Conservation (phyloP, 176 grass and related monocot species). For the Musa schizocarpa region DNA sequence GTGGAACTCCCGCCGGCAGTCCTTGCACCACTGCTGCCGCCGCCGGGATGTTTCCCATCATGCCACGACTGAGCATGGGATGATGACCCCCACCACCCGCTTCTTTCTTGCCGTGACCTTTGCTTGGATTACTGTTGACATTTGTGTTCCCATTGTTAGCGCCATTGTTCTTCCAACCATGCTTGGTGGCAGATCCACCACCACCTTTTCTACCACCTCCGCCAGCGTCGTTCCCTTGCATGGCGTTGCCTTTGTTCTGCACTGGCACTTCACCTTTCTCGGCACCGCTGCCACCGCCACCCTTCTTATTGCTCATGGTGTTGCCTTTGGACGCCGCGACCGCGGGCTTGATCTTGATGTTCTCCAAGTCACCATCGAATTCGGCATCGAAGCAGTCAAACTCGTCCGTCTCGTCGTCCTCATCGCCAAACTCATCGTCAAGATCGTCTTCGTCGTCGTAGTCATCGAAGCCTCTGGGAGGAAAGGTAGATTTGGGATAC, state of each 20-base stretch:
- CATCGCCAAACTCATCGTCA: slow-evolving; percentile 29
- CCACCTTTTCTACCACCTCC: slow-evolving; percentile 37
- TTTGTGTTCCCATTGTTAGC: slow-evolving; percentile 15
- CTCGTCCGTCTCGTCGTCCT: slow-evolving; percentile 10
- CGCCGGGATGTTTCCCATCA: slow-evolving; percentile 26
- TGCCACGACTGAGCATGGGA: slow-evolving; percentile 19
- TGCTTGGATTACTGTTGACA: slow-evolving; percentile 23
- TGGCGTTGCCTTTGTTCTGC: slow-evolving; percentile 12
- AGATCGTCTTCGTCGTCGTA: slow-evolving; percentile 39
- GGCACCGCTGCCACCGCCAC: slow-evolving; percentile 20
- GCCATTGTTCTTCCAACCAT: slow-evolving; percentile 17
- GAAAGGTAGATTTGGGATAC: slow-evolving; percentile 37
- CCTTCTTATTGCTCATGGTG: slow-evolving; percentile 37
- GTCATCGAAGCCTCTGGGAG: slow-evolving; percentile 27
- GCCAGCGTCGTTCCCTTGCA: slow-evolving; percentile 25
- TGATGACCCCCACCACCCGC: slow-evolving; percentile 30
- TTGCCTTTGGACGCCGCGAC: slow-evolving; percentile 2
- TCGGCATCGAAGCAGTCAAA: slow-evolving; percentile 13
- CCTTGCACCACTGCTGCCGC: slow-evolving; percentile 17
- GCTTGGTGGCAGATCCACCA: slow-evolving; percentile 17
- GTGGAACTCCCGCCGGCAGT: slow-evolving; percentile 29
- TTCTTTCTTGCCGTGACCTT: slow-evolving; percentile 17
- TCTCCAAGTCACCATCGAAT: slow-evolving; percentile 16
- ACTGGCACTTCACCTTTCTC: slow-evolving; percentile 33
- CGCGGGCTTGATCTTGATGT: slow-evolving; percentile 50